Conservation (phyloP, 2,329 filamentous ascomycete species). For the Colletotrichum sp. region DNA sequence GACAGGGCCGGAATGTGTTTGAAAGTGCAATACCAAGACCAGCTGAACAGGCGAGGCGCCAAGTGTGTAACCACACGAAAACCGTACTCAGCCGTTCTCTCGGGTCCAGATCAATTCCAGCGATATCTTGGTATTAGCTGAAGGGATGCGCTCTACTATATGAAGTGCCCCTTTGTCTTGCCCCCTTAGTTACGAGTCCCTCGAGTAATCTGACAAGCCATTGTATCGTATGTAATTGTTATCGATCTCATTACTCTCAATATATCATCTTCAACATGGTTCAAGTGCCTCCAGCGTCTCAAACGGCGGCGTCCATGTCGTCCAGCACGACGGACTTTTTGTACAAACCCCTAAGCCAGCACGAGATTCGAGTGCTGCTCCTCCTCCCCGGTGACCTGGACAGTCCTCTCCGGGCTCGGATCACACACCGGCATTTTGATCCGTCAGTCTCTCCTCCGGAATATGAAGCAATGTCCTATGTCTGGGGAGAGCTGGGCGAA, state of each 20-base stretch:
- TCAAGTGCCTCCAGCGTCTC: background rate
- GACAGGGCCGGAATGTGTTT: background rate
- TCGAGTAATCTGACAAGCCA: background rate
- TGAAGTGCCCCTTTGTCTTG: accelerated
- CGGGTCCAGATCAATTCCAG: background rate
- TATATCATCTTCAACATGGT: background rate
- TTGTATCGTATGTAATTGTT: background rate
- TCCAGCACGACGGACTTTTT: background rate
- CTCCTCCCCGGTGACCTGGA: accelerated
- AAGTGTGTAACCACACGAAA: background rate
- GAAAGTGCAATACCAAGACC: background rate
- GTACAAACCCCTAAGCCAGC: accelerated
- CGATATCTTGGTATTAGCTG: background rate
- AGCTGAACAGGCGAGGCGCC: background rate
- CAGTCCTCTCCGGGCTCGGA: background rate
- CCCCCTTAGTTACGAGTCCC: accelerated
- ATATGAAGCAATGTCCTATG: background rate
- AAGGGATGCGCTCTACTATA: background rate
- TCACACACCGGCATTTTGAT: background rate
- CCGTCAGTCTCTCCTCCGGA: accelerated
- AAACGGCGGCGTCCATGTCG: accelerated
- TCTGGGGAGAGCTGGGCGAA: background rate
- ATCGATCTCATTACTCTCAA: accelerated
- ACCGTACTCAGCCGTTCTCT: background rate
- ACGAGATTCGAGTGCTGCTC: background rate